Evolutionary conservation across 2,329 filamentous ascomycete genomes (phyloP).

Genomic region (Paraphaeosphaeria minitans): DNA sequence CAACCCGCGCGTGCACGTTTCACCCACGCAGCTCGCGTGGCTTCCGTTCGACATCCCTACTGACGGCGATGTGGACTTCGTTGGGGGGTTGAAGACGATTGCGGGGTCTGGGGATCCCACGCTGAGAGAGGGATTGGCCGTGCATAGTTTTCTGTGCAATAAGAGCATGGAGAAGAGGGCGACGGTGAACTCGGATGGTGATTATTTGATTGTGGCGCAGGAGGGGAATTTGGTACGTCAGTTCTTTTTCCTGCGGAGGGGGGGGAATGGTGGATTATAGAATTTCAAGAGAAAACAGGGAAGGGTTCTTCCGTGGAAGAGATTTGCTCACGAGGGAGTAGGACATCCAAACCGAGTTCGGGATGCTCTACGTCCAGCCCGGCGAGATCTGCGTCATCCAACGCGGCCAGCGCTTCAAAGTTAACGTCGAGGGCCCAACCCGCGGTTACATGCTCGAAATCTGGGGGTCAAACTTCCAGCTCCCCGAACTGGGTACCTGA

Average conservation of each 20-base stretch:
- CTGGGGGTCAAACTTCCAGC: conserved; percentile 47
- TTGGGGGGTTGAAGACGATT: conserved; percentile 44
- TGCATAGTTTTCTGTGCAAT: conserved; percentile 43
- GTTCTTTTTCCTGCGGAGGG: too few species aligned
- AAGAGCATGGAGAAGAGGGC: conserved; percentile 45
- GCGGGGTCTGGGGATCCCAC: conserved; percentile 48
- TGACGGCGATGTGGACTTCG: conserved; percentile 40
- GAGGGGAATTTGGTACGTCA: conserved; percentile 63
- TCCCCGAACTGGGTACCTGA: conserved; percentile 41
- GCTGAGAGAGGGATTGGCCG: conserved; percentile 42
- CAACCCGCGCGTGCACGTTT: conserved; percentile 45
- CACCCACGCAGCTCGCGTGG: conserved; percentile 46
- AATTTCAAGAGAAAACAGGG: too few species aligned
- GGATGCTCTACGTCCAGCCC: conserved; percentile 73
- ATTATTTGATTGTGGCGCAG: conserved; percentile 77
- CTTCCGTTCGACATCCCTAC: conserved; percentile 43
- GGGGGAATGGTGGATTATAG: not conserved
- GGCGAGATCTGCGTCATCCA: conserved; percentile 80
- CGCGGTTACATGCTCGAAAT: conserved; percentile 71
- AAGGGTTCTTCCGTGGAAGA: not conserved
- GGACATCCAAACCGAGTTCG: conserved; percentile 79
- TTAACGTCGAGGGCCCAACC: conserved; percentile 66
- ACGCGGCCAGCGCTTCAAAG: conserved; percentile 73
- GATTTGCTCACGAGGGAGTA: not conserved
- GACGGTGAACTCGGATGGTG: conserved; percentile 69